These are phyloP conservation scores for Scalesia atractyloides DNA, from an alignment of 129 eudicot genomes.

Conservation along the genomic window DNA sequence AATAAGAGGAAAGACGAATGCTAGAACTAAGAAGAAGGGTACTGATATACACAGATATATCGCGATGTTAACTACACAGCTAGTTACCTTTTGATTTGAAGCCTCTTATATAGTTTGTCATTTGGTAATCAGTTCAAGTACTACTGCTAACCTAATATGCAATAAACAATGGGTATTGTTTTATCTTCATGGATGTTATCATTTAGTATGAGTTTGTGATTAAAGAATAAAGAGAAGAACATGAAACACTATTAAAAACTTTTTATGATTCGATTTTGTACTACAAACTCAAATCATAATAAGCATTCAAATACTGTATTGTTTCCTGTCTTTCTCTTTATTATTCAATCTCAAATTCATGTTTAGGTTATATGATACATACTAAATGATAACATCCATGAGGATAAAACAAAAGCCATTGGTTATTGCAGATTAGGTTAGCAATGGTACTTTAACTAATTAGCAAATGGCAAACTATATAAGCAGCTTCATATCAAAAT, in stretches of 20 bases:
- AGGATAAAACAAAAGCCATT: background rate
- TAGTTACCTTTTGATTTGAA: background rate
- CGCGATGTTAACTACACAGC: no score
- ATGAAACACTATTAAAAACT: background rate
- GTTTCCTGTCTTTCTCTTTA: background rate
- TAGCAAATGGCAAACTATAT: background rate
- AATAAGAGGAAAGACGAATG: no score
- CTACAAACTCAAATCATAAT: constrained; percentile 8
- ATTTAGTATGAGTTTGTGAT: background rate
- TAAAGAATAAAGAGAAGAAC: background rate
- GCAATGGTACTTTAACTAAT: background rate
- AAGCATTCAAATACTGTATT: background rate
- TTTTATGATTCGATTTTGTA: background rate
- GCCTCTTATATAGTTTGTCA: background rate
- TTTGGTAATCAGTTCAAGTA: background rate
- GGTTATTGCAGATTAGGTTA: background rate
- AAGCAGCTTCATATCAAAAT: background rate
- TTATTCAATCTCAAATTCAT: background rate
- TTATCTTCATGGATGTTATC: background rate
- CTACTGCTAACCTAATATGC: background rate
- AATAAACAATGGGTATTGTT: background rate
- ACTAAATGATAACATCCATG: background rate
- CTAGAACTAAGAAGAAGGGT: no score
- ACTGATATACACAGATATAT: no score
- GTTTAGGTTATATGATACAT: constrained; percentile 1